phyloP scores from a whole-genome alignment of 2,329 filamentous ascomycete genomes.

The Pseudocercospora musae region DNA sequence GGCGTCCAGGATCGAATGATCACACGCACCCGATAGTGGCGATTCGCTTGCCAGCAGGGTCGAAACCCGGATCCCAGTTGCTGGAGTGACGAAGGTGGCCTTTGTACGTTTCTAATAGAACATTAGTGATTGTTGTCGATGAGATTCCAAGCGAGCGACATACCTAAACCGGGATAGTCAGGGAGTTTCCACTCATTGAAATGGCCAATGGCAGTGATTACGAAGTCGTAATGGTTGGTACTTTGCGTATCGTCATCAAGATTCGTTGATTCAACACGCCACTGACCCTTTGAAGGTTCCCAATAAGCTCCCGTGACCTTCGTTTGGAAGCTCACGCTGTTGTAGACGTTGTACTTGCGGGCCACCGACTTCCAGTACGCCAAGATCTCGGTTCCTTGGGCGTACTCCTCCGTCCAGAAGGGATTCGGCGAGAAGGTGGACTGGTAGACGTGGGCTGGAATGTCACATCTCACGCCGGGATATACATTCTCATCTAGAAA shows the following conservation, averaged over 20 bases:
- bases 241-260: slow-evolving; percentile 17
- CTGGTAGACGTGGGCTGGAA: slow-evolving; percentile 69
- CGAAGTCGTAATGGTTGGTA: slow-evolving; percentile 55
- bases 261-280: slow-evolving; percentile 55
- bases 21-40: slow-evolving; percentile 38
- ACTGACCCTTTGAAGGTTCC: slow-evolving; percentile 52
- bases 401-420: slow-evolving; percentile 67
- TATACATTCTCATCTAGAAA: slow-evolving; percentile 23
- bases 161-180: slow-evolving; percentile 48
- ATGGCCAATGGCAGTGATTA: slow-evolving; percentile 62
- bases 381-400: slow-evolving; percentile 62
- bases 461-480: slow-evolving; percentile 54
- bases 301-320: slow-evolving; percentile 57
- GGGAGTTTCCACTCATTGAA: slow-evolving; percentile 66
- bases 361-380: slow-evolving; percentile 65
- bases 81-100: slow-evolving; percentile 41
- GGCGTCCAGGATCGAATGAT: neutral
- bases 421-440: slow-evolving; percentile 65
- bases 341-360: slow-evolving; percentile 62
- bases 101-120: slow-evolving; percentile 45
- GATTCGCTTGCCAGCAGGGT: slow-evolving; percentile 38
- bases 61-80: slow-evolving; percentile 36
- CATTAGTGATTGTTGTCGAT: neutral
- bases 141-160: neutral
- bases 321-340: slow-evolving; percentile 54